Evolutionary conservation across 805 yeast genomes (phyloP).

Genomic region (Barnettozyma sp.): DNA sequence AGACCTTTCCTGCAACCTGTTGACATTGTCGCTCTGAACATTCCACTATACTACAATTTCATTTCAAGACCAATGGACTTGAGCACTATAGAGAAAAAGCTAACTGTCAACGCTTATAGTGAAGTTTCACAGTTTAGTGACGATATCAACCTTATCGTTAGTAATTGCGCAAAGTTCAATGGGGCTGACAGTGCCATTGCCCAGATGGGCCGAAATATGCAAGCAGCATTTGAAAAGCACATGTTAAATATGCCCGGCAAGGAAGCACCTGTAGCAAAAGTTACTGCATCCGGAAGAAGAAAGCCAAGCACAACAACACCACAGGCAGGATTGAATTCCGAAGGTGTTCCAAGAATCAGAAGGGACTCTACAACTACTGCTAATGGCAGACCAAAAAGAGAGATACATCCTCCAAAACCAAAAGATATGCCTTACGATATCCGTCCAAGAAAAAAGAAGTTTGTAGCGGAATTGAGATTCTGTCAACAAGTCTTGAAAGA

Average conservation of each 20-base stretch:
- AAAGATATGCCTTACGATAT: constrained; percentile 89
- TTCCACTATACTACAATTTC: constrained; percentile 83
- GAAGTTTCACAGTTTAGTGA: constrained; percentile 59
- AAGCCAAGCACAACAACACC: constrained; percentile 24
- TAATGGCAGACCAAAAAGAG: constrained; percentile 85
- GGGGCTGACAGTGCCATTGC: constrained; percentile 80
- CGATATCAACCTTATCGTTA: constrained; percentile 80
- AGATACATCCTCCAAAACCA: constrained; percentile 93
- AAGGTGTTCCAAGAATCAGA: constrained; percentile 58
- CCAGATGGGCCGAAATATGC: constrained; percentile 85
- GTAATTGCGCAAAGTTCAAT: constrained; percentile 76
- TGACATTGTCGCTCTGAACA: constrained; percentile 78
- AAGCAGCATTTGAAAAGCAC: constrained; percentile 90
- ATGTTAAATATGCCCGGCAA: constrained; percentile 83
- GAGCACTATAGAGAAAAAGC: constrained; percentile 80
- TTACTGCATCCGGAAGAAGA: constrained; percentile 15
- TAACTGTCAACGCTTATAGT: constrained; percentile 63
- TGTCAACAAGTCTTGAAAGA: constrained; percentile 81
- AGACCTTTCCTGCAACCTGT: constrained; percentile 86
- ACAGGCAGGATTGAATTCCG: constrained; percentile 28
- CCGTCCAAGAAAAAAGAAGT: constrained; percentile 87
- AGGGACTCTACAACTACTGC: constrained; percentile 60
- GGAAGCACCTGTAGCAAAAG: constrained; percentile 29
- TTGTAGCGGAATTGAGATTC: constrained; percentile 81
- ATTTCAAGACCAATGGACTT: constrained; percentile 90